phyloP scores from a whole-genome alignment of 176 grass and related monocot genomes.

The Aegilops bicornis region DNA sequence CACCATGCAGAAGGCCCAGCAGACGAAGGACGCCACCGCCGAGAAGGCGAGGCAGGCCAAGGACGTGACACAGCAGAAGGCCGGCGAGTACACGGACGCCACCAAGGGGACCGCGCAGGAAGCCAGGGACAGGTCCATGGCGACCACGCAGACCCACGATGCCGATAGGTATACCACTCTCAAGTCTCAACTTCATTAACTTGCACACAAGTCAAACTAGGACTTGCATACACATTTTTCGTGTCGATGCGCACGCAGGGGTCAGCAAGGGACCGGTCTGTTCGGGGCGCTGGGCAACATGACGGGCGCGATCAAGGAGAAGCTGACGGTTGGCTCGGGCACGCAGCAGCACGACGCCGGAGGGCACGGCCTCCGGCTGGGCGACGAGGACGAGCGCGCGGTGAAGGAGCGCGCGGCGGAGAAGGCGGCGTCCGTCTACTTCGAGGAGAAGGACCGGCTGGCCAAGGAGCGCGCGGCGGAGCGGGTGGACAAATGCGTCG shows the following conservation, averaged over 20 bases:
- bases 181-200: too few species aligned
- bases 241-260: not conserved
- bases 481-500: slow-evolving; percentile 32
- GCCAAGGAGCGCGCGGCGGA: slow-evolving; percentile 23
- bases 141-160: slow-evolving; percentile 41
- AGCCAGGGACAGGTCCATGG: slow-evolving; percentile 24
- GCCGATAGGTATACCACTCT: slow-evolving; percentile 17
- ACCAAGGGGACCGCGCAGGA: slow-evolving; percentile 23
- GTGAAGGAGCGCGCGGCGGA: slow-evolving; percentile 52
- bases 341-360: not conserved
- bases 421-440: slow-evolving; percentile 51
- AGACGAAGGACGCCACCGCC: slow-evolving; percentile 22
- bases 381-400: slow-evolving; percentile 20
- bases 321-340: slow-evolving; percentile 45
- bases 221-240: not conserved
- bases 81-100: slow-evolving; percentile 19
- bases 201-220: not conserved
- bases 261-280: slow-evolving; percentile 17
- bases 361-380: slow-evolving; percentile 7
- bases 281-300: slow-evolving; percentile 60
- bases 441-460: slow-evolving; percentile 51
- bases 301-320: slow-evolving; percentile 75
- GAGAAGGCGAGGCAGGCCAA: slow-evolving; percentile 22
- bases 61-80: slow-evolving; percentile 42
- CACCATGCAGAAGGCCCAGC: slow-evolving; percentile 32